Percentiles rank a stretch among this genome's conserved stretches.
phyloP scores from a whole-genome alignment of 768 basidiomycete species.

The Agrocybe praecox region DNA sequence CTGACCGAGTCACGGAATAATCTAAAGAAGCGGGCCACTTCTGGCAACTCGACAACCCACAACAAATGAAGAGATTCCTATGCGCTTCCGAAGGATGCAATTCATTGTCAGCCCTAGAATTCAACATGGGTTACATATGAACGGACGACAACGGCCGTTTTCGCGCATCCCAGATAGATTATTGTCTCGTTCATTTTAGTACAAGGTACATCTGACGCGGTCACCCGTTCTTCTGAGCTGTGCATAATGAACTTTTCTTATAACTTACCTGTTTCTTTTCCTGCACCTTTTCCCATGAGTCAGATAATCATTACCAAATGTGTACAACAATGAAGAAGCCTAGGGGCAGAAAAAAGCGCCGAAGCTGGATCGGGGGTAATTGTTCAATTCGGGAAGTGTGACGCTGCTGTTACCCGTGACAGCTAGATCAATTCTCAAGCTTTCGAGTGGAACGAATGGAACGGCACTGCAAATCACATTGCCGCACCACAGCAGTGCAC shows the following conservation, averaged over 20 bases:
- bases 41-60: background rate
- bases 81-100: background rate
- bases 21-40: background rate
- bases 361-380: no score
- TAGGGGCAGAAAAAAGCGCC: no score
- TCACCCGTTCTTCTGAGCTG: background rate
- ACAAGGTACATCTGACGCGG: background rate
- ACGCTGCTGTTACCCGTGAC: no score
- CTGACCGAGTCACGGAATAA: background rate
- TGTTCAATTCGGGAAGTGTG: no score
- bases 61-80: background rate
- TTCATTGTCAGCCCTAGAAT: background rate
- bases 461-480: no score
- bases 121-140: background rate
- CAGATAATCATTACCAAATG: background rate
- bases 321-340: background rate
- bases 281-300: background rate
- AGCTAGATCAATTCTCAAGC: no score
- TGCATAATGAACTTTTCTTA: background rate
- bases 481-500: background rate
- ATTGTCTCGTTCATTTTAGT: background rate
- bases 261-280: background rate
- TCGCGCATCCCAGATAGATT: conserved; percentile 15
- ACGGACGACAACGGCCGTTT: background rate
- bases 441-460: no score